Evolutionary conservation across 441 rosid genomes (phyloP).

Genomic region (Lepidium campestre): DNA sequence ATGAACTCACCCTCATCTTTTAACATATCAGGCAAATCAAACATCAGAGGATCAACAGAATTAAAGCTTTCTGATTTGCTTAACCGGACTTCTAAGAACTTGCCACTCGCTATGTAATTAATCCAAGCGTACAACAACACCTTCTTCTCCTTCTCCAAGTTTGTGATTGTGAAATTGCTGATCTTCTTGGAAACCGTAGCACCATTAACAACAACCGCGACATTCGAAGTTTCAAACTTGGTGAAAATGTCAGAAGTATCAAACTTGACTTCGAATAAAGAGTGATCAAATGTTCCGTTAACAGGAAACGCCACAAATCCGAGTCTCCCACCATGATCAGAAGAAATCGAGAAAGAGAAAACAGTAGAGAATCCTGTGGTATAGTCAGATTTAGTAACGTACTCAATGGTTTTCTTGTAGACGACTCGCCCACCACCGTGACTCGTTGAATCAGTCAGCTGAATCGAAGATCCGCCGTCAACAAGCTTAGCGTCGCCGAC

Average conservation of each 20-base stretch:
- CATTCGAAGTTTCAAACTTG: constrained; percentile 36
- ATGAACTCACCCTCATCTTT: constrained; percentile 37
- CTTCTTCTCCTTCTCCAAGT: constrained; percentile 34
- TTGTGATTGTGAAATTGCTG: constrained; percentile 35
- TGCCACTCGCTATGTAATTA: constrained; percentile 55
- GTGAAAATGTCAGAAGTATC: constrained; percentile 31
- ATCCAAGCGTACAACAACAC: constrained; percentile 47
- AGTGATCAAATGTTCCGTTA: constrained; percentile 37
- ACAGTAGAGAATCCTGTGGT: constrained; percentile 52
- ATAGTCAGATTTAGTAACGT: constrained; percentile 31
- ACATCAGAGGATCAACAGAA: constrained; percentile 41
- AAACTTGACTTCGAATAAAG: constrained; percentile 42
- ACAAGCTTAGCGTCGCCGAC: constrained; percentile 59
- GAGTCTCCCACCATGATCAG: constrained; percentile 32
- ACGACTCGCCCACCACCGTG: constrained; percentile 50
- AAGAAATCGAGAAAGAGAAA: constrained; percentile 56
- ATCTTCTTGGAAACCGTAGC: constrained; percentile 33
- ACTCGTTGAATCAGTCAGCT: constrained; percentile 44
- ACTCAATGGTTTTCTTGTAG: constrained; percentile 66
- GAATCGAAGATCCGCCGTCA: constrained; percentile 43
- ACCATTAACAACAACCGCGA: constrained; percentile 46
- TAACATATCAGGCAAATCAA: constrained; percentile 47
- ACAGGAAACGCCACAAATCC: constrained; percentile 21
- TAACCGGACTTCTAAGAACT: constrained; percentile 58
- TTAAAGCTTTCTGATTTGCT: constrained; percentile 34